A percentile compares a stretch with the other conserved stretches of the same genome.
These are phyloP conservation scores for Tremella fuciformis DNA, from an alignment of 768 basidiomycete species.

Conservation along the genomic window DNA sequence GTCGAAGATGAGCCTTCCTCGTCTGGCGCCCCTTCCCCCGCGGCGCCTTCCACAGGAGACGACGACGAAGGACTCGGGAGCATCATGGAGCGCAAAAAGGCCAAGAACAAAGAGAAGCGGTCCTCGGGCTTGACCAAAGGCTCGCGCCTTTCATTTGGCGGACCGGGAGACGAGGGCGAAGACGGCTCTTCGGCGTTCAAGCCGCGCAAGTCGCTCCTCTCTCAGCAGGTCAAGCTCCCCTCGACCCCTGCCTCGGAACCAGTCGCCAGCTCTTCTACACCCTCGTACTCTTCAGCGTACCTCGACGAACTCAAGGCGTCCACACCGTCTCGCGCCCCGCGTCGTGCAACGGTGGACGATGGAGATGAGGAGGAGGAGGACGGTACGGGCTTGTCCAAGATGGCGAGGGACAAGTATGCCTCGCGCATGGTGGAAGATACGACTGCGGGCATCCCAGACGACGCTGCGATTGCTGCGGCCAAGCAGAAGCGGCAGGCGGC, in stretches of 20 bases:
- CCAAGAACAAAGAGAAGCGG: conserved; percentile 42
- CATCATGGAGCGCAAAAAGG: conserved; percentile 44
- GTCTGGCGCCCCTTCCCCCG: neutral
- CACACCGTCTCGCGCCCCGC: conserved; percentile 42
- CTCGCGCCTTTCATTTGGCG: conserved; percentile 46
- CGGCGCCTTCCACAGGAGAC: conserved; percentile 22
- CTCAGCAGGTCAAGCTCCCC: conserved; percentile 42
- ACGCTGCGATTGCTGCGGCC: conserved; percentile 51
- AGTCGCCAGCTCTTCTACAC: conserved; percentile 4
- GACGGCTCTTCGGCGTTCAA: conserved; percentile 35
- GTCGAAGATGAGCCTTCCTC: conserved; percentile 6
- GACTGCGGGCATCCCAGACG: conserved; percentile 50
- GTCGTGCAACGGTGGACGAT: conserved; percentile 21
- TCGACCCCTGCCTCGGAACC: conserved; percentile 15
- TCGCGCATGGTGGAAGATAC: conserved; percentile 35
- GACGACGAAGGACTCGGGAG: conserved; percentile 32
- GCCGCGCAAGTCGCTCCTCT: conserved; percentile 43
- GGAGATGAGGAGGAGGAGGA: conserved; percentile 25
- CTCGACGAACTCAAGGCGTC: conserved; percentile 52
- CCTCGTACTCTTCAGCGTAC: conserved; percentile 51
- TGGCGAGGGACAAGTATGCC: conserved; percentile 49
- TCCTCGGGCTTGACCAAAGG: conserved; percentile 17
- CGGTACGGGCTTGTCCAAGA: conserved; percentile 27
- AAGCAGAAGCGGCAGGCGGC: conserved; percentile 51
- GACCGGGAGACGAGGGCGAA: conserved; percentile 34